A percentile compares a stretch with the other conserved stretches of the same genome.
phyloP scores from a whole-genome alignment of 805 yeast genomes.

The Wickerhamiella vanderwaltii region DNA sequence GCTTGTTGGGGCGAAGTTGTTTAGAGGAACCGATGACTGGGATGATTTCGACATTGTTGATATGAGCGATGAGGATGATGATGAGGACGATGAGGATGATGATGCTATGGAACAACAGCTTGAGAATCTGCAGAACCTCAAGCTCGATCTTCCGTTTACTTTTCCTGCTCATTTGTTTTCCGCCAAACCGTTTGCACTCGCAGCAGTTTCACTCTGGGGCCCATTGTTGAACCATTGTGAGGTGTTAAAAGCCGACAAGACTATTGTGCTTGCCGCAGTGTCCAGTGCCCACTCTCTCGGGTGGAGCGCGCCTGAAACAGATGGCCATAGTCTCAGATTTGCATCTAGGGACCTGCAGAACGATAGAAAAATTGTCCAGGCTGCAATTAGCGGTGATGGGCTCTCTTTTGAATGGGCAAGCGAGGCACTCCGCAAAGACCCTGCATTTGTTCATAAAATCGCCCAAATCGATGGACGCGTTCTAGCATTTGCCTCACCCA shows the following conservation, averaged over 20 bases:
- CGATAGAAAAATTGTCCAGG: neutral
- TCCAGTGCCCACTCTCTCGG: constrained; percentile 1
- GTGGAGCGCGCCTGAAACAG: constrained; percentile 5
- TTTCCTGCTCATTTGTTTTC: neutral
- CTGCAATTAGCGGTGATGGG: neutral
- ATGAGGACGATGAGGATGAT: neutral
- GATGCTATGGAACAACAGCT: neutral
- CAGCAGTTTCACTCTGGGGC: constrained; percentile 7
- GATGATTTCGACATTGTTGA: constrained; percentile 1
- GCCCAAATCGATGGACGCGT: constrained; percentile 6
- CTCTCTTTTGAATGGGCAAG: constrained; percentile 6
- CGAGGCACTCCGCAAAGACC: neutral
- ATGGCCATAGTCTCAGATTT: constrained; percentile 9
- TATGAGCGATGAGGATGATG: neutral
- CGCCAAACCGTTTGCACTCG: neutral
- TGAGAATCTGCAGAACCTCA: neutral
- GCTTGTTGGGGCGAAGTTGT: neutral
- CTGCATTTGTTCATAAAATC: neutral
- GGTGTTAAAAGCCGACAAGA: neutral
- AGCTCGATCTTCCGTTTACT: too few relatives aligned
- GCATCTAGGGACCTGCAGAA: neutral
- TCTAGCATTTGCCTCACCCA: constrained; percentile 3
- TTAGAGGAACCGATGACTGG: constrained; percentile 1
- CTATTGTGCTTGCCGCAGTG: constrained; percentile 3
- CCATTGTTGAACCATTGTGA: neutral